Evolutionary conservation across 371 early-diverging fungal genomes (phyloP).

Genomic region (Mortierella sp.): DNA sequence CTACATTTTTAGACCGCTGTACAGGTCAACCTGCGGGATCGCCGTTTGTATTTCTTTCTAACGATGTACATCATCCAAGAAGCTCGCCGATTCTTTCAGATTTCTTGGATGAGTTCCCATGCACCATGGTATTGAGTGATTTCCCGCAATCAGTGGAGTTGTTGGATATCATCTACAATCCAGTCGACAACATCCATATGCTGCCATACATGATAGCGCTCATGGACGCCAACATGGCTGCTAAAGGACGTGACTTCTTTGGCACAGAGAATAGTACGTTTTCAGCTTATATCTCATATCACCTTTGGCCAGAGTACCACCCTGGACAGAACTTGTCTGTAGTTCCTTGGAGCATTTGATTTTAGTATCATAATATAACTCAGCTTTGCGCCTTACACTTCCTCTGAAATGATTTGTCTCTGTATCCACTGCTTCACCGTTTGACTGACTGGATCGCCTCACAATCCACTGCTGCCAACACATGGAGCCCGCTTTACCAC

Average conservation of each 20-base stretch:
- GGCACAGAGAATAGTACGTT: constrained; percentile 71
- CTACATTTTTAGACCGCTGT: constrained; percentile 36
- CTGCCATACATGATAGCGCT: constrained; percentile 63
- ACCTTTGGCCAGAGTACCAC: constrained; percentile 62
- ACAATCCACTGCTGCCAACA: too few species aligned
- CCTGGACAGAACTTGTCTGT: not conserved
- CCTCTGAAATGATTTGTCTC: too few species aligned
- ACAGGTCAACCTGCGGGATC: constrained; percentile 29
- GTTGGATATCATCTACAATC: constrained; percentile 28
- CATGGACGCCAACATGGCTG: constrained; percentile 71
- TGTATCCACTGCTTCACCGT: too few species aligned
- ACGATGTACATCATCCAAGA: constrained; percentile 68
- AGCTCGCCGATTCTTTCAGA: constrained; percentile 40
- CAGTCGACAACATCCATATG: constrained; percentile 39
- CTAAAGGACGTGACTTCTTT: constrained; percentile 65
- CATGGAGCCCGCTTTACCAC: too few species aligned
- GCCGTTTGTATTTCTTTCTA: constrained; percentile 66
- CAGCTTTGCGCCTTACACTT: too few species aligned
- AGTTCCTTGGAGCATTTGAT: too few species aligned
- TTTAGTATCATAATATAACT: too few species aligned
- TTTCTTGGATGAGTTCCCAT: constrained; percentile 62
- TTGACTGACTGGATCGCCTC: too few species aligned
- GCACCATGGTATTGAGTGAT: constrained; percentile 67
- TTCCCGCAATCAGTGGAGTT: constrained; percentile 54
- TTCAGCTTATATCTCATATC: constrained; percentile 65